Conservation (phyloP, 306 rosid genomes). For the Gleditsia sinensis region DNA sequence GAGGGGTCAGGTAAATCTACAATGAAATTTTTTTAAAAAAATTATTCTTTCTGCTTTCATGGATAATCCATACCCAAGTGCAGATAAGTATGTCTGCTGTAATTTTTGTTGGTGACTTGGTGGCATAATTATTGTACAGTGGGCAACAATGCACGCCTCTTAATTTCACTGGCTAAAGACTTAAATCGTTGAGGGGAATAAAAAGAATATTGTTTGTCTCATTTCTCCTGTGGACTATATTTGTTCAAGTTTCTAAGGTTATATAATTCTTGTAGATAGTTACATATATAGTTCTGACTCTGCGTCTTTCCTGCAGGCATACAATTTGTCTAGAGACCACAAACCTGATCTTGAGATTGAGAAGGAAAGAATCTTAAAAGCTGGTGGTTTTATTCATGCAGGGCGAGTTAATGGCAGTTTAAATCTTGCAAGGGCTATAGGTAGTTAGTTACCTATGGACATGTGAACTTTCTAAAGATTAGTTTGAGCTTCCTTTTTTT, state of each 20-base stretch:
- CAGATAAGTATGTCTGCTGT: background rate
- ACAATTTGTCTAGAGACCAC: slow-evolving; percentile 91
- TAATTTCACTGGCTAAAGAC: background rate
- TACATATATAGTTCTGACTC: slow-evolving; percentile 1
- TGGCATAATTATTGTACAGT: background rate
- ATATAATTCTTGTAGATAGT: background rate
- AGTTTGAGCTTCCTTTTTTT: background rate
- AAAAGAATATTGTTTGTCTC: slow-evolving; percentile 18
- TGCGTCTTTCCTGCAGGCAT: slow-evolving; percentile 69
- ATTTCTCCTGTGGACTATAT: slow-evolving; percentile 16
- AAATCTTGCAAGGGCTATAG: slow-evolving; percentile 98
- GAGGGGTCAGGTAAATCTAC: slow-evolving; percentile 80
- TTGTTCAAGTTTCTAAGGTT: slow-evolving; percentile 14
- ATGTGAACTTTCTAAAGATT: slow-evolving; percentile 22
- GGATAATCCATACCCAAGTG: background rate
- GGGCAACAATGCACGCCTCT: background rate
- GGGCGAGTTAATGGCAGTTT: slow-evolving; percentile 98
- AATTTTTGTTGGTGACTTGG: background rate
- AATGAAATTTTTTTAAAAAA: background rate
- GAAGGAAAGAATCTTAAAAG: slow-evolving; percentile 88
- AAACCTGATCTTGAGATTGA: slow-evolving; percentile 92
- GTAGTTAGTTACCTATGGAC: slow-evolving; percentile 44
- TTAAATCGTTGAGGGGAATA: background rate
- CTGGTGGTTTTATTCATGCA: slow-evolving; percentile 95
- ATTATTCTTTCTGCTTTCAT: slow-evolving; percentile 3